Conservation (phyloP, 2,329 filamentous ascomycete genomes). For the Epichloe elymi region DNA sequence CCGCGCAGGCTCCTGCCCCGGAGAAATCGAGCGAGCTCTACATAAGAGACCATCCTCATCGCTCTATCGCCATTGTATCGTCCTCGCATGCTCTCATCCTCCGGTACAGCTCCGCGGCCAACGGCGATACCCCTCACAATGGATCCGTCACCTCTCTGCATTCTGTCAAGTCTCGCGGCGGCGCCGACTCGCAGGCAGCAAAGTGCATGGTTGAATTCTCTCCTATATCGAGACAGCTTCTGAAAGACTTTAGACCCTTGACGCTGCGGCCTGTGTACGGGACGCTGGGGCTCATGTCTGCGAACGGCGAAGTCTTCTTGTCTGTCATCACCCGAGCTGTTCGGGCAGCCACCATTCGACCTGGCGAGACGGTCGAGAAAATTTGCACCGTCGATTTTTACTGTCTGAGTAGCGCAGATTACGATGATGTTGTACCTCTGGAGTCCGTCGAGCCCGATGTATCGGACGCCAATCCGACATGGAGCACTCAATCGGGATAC, state of each 20-base stretch:
- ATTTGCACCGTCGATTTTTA: slow-evolving; percentile 85
- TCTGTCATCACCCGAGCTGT: slow-evolving; percentile 74
- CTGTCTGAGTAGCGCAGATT: slow-evolving; percentile 75
- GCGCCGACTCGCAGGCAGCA: slow-evolving; percentile 33
- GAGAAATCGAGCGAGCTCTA: slow-evolving; percentile 63
- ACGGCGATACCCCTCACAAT: slow-evolving; percentile 40
- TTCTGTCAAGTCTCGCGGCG: slow-evolving; percentile 30
- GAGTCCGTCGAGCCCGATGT: slow-evolving; percentile 38
- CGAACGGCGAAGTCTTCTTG: slow-evolving; percentile 76
- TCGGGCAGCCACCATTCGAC: slow-evolving; percentile 68
- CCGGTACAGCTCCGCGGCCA: slow-evolving; percentile 57
- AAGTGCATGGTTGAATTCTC: slow-evolving; percentile 85
- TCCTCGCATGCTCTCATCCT: slow-evolving; percentile 72
- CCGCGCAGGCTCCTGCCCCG: slow-evolving; percentile 32
- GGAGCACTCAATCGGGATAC: slow-evolving; percentile 29
- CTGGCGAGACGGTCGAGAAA: slow-evolving; percentile 78
- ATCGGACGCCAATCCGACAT: slow-evolving; percentile 33
- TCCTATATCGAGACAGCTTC: slow-evolving; percentile 46
- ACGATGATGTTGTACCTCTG: slow-evolving; percentile 59
- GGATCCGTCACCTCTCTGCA: slow-evolving; percentile 43
- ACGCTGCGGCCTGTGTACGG: slow-evolving; percentile 66
- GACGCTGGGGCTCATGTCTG: slow-evolving; percentile 75
- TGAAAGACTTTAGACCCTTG: slow-evolving; percentile 65
- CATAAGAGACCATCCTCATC: slow-evolving; percentile 74
- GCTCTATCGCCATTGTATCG: slow-evolving; percentile 77